These are phyloP conservation scores for Leccinum truebloodii DNA, from an alignment of 768 basidiomycete genomes.

Conservation along the genomic window DNA sequence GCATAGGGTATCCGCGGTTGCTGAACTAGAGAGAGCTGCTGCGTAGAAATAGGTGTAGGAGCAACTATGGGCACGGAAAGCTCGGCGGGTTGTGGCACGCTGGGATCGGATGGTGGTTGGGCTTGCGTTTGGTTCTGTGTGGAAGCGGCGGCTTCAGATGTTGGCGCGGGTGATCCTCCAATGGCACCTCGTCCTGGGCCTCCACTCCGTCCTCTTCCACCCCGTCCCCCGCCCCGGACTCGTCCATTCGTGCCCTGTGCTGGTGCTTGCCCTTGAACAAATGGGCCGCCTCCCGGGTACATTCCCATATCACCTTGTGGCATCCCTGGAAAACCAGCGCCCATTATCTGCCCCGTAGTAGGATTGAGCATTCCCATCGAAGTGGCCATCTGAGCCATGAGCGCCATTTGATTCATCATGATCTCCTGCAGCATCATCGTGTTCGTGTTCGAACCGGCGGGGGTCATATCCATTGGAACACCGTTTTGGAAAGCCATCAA, in stretches of 20 bases:
- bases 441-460: conserved; percentile 59
- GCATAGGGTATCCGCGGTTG: conserved; percentile 49
- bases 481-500: conserved; percentile 51
- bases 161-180: conserved; percentile 25
- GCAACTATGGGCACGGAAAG: conserved; percentile 22
- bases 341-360: conserved; percentile 54
- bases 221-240: conserved; percentile 48
- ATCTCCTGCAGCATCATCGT: conserved; percentile 82
- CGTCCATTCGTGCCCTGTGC: conserved; percentile 34
- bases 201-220: conserved; percentile 47
- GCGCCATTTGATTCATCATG: conserved; percentile 89
- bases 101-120: conserved; percentile 19
- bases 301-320: conserved; percentile 54
- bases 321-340: conserved; percentile 59
- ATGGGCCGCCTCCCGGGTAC: conserved; percentile 36
- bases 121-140: conserved; percentile 22
- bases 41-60: conserved; percentile 24
- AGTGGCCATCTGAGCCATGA: conserved; percentile 91
- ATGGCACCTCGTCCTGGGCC: conserved; percentile 42
- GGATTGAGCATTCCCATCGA: conserved; percentile 79
- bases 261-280: conserved; percentile 21
- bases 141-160: conserved; percentile 20
- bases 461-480: conserved; percentile 41
- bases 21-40: conserved; percentile 14
- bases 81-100: conserved; percentile 9